Conservation (phyloP, 2,329 filamentous ascomycete genomes). For the Pseudovirgaria hyperparasitica region DNA sequence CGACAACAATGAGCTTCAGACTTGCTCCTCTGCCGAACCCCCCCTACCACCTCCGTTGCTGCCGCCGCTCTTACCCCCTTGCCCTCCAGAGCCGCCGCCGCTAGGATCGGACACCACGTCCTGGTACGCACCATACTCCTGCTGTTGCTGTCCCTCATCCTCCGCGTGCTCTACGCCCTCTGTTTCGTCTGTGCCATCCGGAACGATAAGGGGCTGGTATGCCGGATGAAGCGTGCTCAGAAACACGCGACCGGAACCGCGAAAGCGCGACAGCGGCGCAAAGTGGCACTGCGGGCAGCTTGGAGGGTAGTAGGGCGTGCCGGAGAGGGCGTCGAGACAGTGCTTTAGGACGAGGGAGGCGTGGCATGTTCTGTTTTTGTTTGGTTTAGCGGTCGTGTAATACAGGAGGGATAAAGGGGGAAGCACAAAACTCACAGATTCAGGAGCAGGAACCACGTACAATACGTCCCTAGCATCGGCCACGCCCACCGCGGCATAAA, state of each 20-base stretch:
- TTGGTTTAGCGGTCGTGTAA: neutral
- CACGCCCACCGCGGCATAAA: conserved; percentile 6
- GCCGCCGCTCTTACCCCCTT: no score
- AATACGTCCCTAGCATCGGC: conserved; percentile 15
- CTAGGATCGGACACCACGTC: conserved; percentile 1
- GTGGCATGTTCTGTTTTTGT: conserved; percentile 11
- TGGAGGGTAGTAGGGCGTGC: conserved; percentile 8
- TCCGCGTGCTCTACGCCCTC: conserved; percentile 13
- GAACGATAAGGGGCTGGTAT: conserved; percentile 9
- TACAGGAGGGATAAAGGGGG: neutral
- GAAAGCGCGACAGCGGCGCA: no score
- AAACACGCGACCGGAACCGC: no score
- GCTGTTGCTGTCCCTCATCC: conserved; percentile 4
- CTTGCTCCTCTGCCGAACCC: no score
- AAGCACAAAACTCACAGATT: conserved; percentile 13
- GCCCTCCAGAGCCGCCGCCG: no score
- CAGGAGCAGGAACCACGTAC: conserved; percentile 14
- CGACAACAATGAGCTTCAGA: no score
- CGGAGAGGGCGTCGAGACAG: conserved; percentile 8
- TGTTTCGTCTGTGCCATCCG: conserved; percentile 2
- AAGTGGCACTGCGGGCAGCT: conserved; percentile 18
- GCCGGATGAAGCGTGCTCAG: no score
- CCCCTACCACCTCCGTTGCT: no score
- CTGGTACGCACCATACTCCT: neutral
- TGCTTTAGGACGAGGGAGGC: conserved; percentile 12